A percentile compares a stretch with the other conserved stretches of the same genome.
Conservation (phyloP, 83 land plant genomes). For the Thuja plicata region DNA sequence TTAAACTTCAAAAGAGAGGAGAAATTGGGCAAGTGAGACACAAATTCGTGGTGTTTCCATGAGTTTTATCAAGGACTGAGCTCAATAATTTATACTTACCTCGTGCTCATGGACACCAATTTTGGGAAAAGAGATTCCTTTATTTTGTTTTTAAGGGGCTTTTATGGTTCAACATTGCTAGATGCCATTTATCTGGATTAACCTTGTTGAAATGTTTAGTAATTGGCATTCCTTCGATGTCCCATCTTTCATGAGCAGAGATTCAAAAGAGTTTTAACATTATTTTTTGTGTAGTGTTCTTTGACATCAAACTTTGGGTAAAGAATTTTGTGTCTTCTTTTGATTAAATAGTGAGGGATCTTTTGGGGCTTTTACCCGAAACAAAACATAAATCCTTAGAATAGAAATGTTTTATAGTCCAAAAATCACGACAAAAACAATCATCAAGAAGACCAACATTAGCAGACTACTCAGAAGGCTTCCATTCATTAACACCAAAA, state of each 20-base stretch:
- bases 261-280: background rate
- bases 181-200: background rate
- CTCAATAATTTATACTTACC: background rate
- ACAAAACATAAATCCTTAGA: too few relatives aligned
- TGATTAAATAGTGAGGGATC: too few relatives aligned
- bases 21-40: background rate
- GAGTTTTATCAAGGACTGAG: background rate
- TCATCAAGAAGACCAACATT: too few relatives aligned
- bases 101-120: background rate
- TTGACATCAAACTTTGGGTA: too few relatives aligned
- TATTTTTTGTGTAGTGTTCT: background rate
- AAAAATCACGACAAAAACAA: too few relatives aligned
- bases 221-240: background rate
- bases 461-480: too few relatives aligned
- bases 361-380: too few relatives aligned
- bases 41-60: background rate
- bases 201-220: background rate
- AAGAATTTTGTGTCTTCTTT: too few relatives aligned
- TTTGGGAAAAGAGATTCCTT: background rate
- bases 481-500: too few relatives aligned
- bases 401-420: too few relatives aligned
- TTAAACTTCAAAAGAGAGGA: background rate
- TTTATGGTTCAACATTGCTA: background rate
- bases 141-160: background rate
- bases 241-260: background rate